A percentile compares a stretch with the other conserved stretches of the same genome.
Evolutionary conservation across 257 asterid species (phyloP).

Genomic region (Fraxinus excelsior): DNA sequence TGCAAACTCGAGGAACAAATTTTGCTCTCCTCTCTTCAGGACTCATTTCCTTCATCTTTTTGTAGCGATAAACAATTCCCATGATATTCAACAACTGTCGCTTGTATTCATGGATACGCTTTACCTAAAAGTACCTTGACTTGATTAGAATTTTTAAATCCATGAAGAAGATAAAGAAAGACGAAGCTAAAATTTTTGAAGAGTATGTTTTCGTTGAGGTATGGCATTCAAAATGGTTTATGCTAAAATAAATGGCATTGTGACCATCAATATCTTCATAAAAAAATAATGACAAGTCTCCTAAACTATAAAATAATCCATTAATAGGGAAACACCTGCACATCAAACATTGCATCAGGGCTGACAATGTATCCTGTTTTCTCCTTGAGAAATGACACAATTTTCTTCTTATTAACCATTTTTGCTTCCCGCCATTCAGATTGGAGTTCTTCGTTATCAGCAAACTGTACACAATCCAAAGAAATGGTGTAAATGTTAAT

Average conservation of each 20-base stretch:
- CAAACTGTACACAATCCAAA: constrained; percentile 37
- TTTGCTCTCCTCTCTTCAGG: constrained; percentile 45
- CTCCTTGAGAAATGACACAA: constrained; percentile 50
- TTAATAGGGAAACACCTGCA: constrained; percentile 43
- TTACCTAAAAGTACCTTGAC: constrained; percentile 34
- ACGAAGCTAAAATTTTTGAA: neutral
- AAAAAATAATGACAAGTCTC: neutral
- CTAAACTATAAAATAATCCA: constrained; percentile 5
- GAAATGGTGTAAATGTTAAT: neutral
- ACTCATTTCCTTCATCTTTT: constrained; percentile 64
- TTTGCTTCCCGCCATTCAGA: constrained; percentile 59
- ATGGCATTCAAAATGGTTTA: neutral
- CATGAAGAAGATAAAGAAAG: neutral
- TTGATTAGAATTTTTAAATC: neutral
- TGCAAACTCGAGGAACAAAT: constrained; percentile 59
- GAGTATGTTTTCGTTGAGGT: neutral
- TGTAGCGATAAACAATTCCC: constrained; percentile 58
- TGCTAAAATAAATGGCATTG: neutral
- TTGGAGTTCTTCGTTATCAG: constrained; percentile 55
- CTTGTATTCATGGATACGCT: constrained; percentile 67
- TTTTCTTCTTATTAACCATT: constrained; percentile 46
- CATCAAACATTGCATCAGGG: constrained; percentile 64
- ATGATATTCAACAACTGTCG: constrained; percentile 54
- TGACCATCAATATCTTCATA: neutral
- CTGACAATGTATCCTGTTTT: constrained; percentile 58